Base-by-base conservation (phyloP, 2,329 filamentous ascomycete genomes). In the Neonectria sp. region DNA sequence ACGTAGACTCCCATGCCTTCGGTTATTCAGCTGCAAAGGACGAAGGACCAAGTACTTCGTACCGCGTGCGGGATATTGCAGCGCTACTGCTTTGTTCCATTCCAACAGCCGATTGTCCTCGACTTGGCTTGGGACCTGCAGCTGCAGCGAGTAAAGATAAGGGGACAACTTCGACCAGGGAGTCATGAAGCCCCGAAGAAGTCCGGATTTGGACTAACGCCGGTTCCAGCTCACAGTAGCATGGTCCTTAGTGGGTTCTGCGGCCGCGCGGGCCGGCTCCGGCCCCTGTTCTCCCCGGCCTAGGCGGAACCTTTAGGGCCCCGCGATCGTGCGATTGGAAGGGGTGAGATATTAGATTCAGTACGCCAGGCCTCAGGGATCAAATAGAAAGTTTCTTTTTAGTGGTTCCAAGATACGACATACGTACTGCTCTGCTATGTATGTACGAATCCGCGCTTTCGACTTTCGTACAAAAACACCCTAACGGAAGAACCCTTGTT, bases 271-370 rank as follows among this genome's bases (percentile, higher is more conserved):
- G 59, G 25, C 59, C 59, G 59, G 29, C 8, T 53, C 58, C 58
- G 58, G 33, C 17, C 35, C 59, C 45, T 33, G 59, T 40, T 55
- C 48, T 35, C 58, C 71, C 45, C 27, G 71, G 71, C 29, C 68
- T 71, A 46, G 70, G 65, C 68, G 43, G 71, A 65, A 65, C 58
- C 70, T 73, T 68, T 17, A 27, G 60, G 49, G 43, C 43, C 49
- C 24, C n/a, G 11, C 35, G 6, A 40, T 67, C 66, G 62, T 60
- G 63, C 62, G 65, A 72, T 64, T 45, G 40, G 46, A 15, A 49
- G 7, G 15, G 11, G 46, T 3, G 24, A 24, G n/a, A 24, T 45
- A 11, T 24, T 45, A 12, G 40, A 45, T 2, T 2, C 21, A 21
- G 21, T 21, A 40, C 37, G 40, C 24, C 40, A 45, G 17, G 40